Conservation (phyloP, 2,329 filamentous ascomycete species). For the Hansfordia pulvinata region DNA sequence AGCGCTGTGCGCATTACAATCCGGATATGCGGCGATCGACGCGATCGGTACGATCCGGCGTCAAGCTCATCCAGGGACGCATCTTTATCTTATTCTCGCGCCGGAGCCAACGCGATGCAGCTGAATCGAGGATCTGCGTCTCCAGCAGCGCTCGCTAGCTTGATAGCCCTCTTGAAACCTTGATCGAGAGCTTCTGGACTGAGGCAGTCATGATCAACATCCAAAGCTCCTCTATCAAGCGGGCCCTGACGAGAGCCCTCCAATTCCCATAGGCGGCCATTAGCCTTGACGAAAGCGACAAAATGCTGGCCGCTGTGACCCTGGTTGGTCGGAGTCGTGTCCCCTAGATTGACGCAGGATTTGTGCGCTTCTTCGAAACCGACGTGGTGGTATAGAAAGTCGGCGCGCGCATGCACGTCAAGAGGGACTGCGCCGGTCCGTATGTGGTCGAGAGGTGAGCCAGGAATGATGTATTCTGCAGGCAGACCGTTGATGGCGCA, state of each 20-base stretch:
- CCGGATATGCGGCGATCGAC: no score
- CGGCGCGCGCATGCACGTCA: conserved; percentile 45
- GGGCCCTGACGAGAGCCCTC: conserved; percentile 66
- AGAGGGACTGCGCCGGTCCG: conserved; percentile 50
- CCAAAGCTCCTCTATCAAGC: conserved; percentile 46
- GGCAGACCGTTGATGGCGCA: conserved; percentile 56
- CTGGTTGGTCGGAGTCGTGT: conserved; percentile 52
- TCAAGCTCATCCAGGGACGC: background rate
- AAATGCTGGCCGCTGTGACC: conserved; percentile 60
- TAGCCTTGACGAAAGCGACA: conserved; percentile 63
- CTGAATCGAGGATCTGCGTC: conserved; percentile 22
- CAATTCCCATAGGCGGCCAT: conserved; percentile 61
- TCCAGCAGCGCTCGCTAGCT: conserved; percentile 18
- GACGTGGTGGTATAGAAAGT: conserved; percentile 56
- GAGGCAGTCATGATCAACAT: conserved; percentile 44
- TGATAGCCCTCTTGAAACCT: conserved; percentile 32
- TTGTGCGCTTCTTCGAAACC: conserved; percentile 63
- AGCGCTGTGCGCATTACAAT: no score
- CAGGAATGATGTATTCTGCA: conserved; percentile 34
- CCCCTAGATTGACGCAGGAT: conserved; percentile 52
- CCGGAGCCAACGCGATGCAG: conserved; percentile 21
- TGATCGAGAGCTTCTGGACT: conserved; percentile 55
- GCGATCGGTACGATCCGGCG: no score
- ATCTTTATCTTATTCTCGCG: conserved; percentile 4
- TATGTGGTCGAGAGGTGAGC: conserved; percentile 42